A percentile compares a stretch with the other conserved stretches of the same genome.
phyloP scores from a whole-genome alignment of 1,139 yeast genomes.

The Spathaspora sp. region DNA sequence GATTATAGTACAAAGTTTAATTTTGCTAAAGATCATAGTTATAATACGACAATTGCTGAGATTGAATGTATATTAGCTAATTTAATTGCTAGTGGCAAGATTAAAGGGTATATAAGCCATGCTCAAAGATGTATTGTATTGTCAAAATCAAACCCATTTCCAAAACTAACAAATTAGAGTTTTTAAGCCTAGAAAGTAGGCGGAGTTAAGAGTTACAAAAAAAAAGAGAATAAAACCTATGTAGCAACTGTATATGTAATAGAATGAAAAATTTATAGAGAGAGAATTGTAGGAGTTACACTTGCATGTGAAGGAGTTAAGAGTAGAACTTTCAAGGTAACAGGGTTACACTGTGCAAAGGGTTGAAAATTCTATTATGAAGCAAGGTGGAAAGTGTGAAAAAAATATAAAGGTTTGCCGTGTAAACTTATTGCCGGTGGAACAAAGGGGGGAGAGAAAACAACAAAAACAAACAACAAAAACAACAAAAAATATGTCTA shows the following conservation, averaged over 20 bases:
- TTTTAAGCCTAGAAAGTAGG: neutral
- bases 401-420: neutral
- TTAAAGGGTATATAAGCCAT: slow-evolving; percentile 86
- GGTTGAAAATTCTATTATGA: too few species aligned
- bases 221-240: neutral
- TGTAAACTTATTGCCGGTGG: neutral
- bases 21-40: slow-evolving; percentile 10
- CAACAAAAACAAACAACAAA: neutral
- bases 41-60: slow-evolving; percentile 39
- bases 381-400: neutral
- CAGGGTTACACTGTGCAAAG: too few species aligned
- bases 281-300: too few species aligned
- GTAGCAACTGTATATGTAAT: neutral
- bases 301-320: too few species aligned
- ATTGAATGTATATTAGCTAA: slow-evolving; percentile 74
- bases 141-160: slow-evolving; percentile 76
- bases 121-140: slow-evolving; percentile 71
- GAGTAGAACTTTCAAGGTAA: too few species aligned
- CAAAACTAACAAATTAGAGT: slow-evolving; percentile 20
- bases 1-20: slow-evolving; percentile 7
- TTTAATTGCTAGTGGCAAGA: slow-evolving; percentile 57
- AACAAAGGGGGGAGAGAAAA: neutral
- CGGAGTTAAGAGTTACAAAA: neutral
- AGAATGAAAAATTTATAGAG: neutral
- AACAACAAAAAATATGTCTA: neutral